Evolutionary conservation across 495 filamentous ascomycete species (phyloP).

Genomic region (Chaetomidium leptoderma): DNA sequence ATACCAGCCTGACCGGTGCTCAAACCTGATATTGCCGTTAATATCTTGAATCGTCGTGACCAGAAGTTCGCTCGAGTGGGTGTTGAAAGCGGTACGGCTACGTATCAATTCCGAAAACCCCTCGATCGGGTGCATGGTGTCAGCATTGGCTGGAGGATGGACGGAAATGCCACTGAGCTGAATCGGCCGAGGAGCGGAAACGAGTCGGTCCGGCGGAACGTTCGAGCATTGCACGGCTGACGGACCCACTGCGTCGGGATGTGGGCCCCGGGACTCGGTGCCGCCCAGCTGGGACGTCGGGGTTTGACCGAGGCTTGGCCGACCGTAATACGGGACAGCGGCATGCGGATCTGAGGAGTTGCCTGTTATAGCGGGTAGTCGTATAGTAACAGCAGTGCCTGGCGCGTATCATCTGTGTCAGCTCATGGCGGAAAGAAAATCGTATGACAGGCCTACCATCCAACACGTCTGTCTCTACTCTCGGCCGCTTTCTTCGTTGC

Average conservation of each 20-base stretch:
- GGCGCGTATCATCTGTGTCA: background rate
- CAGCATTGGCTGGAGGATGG: background rate
- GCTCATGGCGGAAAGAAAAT: background rate
- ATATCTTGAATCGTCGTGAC: background rate
- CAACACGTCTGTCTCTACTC: background rate
- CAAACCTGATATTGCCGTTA: background rate
- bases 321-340: background rate
- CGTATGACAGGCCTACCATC: background rate
- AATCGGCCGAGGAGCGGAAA: background rate
- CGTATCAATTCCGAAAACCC: background rate
- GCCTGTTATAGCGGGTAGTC: background rate
- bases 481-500: background rate
- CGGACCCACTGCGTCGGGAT: background rate
- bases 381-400: background rate
- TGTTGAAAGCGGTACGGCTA: background rate
- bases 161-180: background rate
- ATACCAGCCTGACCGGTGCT: background rate
- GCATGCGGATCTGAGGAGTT: background rate
- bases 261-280: background rate
- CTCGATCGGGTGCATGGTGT: background rate
- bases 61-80: background rate
- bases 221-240: background rate
- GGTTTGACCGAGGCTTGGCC: background rate
- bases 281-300: background rate
- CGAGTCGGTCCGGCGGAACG: conserved; percentile 1